Base-by-base conservation (phyloP, 345 rosid genomes). In the Arabidopsis arenosa region DNA sequence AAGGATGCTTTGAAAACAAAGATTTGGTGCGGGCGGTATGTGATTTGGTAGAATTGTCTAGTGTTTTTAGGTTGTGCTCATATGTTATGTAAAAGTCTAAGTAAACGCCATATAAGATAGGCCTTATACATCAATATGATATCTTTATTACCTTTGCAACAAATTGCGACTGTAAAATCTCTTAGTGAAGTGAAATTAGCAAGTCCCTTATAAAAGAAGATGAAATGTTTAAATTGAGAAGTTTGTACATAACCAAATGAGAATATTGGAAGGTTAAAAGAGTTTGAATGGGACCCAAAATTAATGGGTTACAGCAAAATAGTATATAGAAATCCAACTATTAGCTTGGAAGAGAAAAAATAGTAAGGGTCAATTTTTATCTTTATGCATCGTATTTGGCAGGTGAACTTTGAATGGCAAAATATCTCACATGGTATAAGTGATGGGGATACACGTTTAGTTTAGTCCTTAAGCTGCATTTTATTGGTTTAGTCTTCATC, bases 301-400 rank as follows among this genome's bases (percentile, higher is more conserved):
- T 7, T 56, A 56, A 56, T 56, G 61, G 40, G 39, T 56, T 56
- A 56, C 40, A 56, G 61, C 40, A 56, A 32, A 14, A 12, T 9
- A 57, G 0, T 56, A 7, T 14, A n/a, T 56, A 32, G 21, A 6
- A 32, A 32, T n/a, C 62, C 13, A 57, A 14, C 62, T 57, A 8
- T 1, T n/a, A 33, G 17, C 39, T 33, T 57, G 41, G 41, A 33
- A 33, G 47, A 9, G 4, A 18, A 32, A 4, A 56, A 33, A 57
- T 35, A 57, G 4, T 4, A 57, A 8, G 13, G 40, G 21, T 57
- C 21, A 23, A 1, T 32, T 56, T 56, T 56, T 56, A 32, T 15
- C 13, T 33, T 32, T 57, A 6, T 57, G 41, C 4, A 57, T n/a
- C 6, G 7, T 57, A 57, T 33, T 56, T 56, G 36, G 60, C 13